These are phyloP conservation scores for Macrolepiota fuliginosa DNA, from an alignment of 768 basidiomycete species.

Conservation along the genomic window DNA sequence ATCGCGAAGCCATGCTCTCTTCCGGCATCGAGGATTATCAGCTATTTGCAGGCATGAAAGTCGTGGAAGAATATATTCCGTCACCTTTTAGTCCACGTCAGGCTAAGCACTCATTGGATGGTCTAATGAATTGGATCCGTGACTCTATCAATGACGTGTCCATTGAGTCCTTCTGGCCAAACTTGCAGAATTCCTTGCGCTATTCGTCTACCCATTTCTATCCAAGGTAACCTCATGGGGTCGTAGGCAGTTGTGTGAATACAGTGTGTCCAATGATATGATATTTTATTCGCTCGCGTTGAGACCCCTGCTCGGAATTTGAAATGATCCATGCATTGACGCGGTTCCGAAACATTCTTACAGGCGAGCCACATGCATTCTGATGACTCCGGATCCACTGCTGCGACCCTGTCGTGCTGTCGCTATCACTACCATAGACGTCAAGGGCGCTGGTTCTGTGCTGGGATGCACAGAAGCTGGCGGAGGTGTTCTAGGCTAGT, in stretches of 20 bases:
- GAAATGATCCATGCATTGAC: not conserved
- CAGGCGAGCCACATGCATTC: constrained; percentile 2
- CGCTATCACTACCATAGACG: constrained; percentile 17
- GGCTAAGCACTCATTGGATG: no score
- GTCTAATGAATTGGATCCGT: constrained; percentile 2
- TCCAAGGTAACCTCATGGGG: not conserved
- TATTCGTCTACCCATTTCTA: not conserved
- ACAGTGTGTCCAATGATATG: not conserved
- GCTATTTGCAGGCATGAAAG: not conserved
- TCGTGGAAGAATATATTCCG: not conserved
- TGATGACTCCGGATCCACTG: constrained; percentile 6
- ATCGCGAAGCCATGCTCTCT: not conserved
- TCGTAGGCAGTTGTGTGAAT: not conserved
- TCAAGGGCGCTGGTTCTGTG: not conserved
- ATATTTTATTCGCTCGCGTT: not conserved
- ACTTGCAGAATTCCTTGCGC: not conserved
- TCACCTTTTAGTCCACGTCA: constrained; percentile 5
- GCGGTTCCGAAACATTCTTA: constrained; percentile 3
- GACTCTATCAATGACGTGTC: constrained; percentile 6
- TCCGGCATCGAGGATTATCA: not conserved
- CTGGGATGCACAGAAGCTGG: not conserved
- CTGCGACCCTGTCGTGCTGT: constrained; percentile 12
- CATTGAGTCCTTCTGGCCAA: not conserved
- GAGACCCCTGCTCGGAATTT: not conserved
- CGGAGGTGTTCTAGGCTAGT: not conserved